Evolutionary conservation across 139 green algal species (phyloP), one percentile per base, ranked within the genome.

Genomic region (Chlorella sp.): DNA sequence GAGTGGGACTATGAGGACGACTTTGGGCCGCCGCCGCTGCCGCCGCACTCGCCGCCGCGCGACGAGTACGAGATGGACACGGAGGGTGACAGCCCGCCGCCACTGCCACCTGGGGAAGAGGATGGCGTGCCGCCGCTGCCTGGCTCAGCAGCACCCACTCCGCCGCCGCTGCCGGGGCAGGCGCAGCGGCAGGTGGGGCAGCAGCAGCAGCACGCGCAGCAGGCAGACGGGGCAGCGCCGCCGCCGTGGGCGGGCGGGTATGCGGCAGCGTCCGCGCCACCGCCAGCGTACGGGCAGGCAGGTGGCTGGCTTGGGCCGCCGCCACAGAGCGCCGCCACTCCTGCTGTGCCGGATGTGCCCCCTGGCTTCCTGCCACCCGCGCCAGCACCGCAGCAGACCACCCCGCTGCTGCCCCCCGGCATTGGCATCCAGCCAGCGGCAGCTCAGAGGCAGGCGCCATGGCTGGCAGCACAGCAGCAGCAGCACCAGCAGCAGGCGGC

Each of bases 11-110:
- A 82, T 16, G 79, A 84, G 2, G 38, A 47, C 21, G 32, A 34
- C 6, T 68, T 68, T 47, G 79, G 79, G 20, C 79, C 79, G 28
- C 79, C 79, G 63, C 79, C 79, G 64, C 79, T 84, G 41, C 79
- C 79, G 39, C 79, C 79, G 21, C 79, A 75, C 79, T 84, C 79
- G n/a, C 79, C 79, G 4, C 63, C 64, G 5, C 63, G 78, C 20
- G 79, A 84, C 32, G 63, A 75, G 64, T 83, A 76, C 7, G 64
- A 32, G 30, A 56, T 82, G 56, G 72, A 38, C 9, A 25, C 26
- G 1, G 70, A 78, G 25, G 70, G 38, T 1, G 70, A 51, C 12
- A 62, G 41, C 28, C 74, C 74, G 3, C 56, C 74, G 20, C 74
- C 56, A 26, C 74, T 55, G 20, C 74, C 74, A 0, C 55, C 55